Percentiles rank a stretch among this genome's conserved stretches.
phyloP scores from a whole-genome alignment of 192 early-diverging fungal genomes.

The Mortierella claussenii region DNA sequence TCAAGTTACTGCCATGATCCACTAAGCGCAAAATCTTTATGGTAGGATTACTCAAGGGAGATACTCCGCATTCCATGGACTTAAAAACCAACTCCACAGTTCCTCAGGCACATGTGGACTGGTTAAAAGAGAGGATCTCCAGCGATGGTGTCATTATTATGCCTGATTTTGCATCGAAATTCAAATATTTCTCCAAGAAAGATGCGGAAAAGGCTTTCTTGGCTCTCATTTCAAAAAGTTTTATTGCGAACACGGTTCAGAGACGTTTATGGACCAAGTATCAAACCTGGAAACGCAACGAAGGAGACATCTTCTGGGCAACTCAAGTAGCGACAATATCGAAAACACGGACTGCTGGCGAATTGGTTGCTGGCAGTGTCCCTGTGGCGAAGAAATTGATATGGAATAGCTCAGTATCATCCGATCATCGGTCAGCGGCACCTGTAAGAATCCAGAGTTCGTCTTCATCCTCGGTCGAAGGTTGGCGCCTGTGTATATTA shows the following conservation, averaged over 20 bases:
- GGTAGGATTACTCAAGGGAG: conserved; percentile 12
- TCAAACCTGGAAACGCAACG: conserved; percentile 19
- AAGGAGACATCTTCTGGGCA: conserved; percentile 13
- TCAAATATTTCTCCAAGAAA: conserved; percentile 3
- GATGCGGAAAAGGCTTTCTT: conserved; percentile 10
- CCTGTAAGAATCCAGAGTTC: too few relatives aligned
- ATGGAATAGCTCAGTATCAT: not conserved
- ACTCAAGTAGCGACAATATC: conserved; percentile 6
- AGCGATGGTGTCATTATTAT: not conserved
- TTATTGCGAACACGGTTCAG: conserved; percentile 9
- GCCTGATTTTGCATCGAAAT: conserved; percentile 8
- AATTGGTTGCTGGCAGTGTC: conserved; percentile 1
- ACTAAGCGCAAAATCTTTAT: not conserved
- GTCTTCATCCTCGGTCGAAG: too few relatives aligned
- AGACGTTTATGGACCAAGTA: conserved; percentile 4
- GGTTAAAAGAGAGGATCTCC: conserved; percentile 9
- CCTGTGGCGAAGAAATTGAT: not conserved
- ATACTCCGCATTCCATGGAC: conserved; percentile 5
- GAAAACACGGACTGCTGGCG: not conserved
- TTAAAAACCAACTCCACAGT: not conserved
- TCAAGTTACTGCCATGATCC: not conserved
- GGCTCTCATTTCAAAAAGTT: conserved; percentile 16
- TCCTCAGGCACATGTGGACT: conserved; percentile 15
- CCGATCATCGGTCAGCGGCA: too few relatives aligned
- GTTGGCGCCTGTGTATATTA: too few relatives aligned